Percentiles rank a stretch among this genome's conserved stretches.
Evolutionary conservation across 768 basidiomycete genomes (phyloP).

Genomic region (Suillus alpinus): DNA sequence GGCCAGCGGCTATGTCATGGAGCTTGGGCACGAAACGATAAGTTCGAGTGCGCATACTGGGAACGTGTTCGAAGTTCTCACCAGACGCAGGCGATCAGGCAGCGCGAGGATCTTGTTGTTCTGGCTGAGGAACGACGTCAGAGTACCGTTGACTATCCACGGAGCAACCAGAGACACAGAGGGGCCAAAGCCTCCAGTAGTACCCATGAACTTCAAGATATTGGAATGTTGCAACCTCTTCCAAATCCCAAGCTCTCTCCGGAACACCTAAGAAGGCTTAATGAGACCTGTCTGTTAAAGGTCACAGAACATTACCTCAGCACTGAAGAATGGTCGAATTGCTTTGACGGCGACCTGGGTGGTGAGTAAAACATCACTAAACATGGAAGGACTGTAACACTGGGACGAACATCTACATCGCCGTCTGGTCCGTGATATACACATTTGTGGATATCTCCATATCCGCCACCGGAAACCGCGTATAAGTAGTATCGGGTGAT

Average conservation of each 20-base stretch:
- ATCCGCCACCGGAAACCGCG: neutral
- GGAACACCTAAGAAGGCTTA: slow-evolving; percentile 7
- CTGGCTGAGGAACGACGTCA: slow-evolving; percentile 11
- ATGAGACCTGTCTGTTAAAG: neutral
- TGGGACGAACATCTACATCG: neutral
- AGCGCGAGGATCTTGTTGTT: slow-evolving; percentile 4
- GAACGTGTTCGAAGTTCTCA: slow-evolving; percentile 1
- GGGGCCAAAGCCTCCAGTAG: slow-evolving; percentile 15
- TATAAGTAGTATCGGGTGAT: neutral
- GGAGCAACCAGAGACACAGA: slow-evolving; percentile 20
- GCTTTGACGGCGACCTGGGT: slow-evolving; percentile 1
- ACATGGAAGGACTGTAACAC: neutral
- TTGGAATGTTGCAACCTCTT: slow-evolving; percentile 15
- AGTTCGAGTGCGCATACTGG: neutral
- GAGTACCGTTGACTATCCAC: slow-evolving; percentile 14
- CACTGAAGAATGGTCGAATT: neutral
- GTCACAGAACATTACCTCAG: neutral
- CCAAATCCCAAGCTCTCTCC: slow-evolving; percentile 22
- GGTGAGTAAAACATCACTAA: neutral
- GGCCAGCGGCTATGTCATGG: neutral
- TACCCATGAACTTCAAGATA: slow-evolving; percentile 16
- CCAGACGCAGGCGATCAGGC: slow-evolving; percentile 13
- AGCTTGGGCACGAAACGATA: neutral
- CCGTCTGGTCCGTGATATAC: neutral
- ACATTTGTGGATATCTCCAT: neutral